phyloP scores from a whole-genome alignment of 495 filamentous ascomycete species.

The Chaetomium fimeti region DNA sequence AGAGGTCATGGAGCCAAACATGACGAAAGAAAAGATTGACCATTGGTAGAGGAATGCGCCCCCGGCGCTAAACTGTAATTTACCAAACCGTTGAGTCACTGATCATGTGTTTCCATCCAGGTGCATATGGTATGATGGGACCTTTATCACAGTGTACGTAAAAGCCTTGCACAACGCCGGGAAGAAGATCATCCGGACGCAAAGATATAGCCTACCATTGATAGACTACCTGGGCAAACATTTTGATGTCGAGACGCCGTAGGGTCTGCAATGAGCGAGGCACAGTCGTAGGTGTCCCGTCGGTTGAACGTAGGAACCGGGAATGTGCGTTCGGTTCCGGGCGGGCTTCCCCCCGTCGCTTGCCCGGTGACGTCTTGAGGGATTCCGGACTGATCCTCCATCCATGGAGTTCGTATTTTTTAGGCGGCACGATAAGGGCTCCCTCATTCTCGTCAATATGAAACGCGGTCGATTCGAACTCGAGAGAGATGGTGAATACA shows the following conservation, averaged over 20 bases:
- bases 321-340: background rate
- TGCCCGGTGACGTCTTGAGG: background rate
- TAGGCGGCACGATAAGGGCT: background rate
- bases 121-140: background rate
- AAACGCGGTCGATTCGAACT: background rate
- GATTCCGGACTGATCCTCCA: background rate
- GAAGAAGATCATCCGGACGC: background rate
- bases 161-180: background rate
- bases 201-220: background rate
- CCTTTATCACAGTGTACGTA: background rate
- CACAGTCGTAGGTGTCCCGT: background rate
- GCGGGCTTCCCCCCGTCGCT: background rate
- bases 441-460: no score
- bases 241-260: background rate
- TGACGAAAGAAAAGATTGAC: no score
- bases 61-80: no score
- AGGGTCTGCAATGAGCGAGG: background rate
- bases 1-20: no score
- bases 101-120: background rate
- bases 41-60: no score
- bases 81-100: background rate
- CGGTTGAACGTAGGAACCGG: background rate
- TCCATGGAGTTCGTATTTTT: background rate
- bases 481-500: background rate
- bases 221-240: constrained; percentile 10